Evolutionary conservation across 768 basidiomycete species (phyloP), one percentile per base, ranked within the genome.

Genomic region (Boletus insuetus): DNA sequence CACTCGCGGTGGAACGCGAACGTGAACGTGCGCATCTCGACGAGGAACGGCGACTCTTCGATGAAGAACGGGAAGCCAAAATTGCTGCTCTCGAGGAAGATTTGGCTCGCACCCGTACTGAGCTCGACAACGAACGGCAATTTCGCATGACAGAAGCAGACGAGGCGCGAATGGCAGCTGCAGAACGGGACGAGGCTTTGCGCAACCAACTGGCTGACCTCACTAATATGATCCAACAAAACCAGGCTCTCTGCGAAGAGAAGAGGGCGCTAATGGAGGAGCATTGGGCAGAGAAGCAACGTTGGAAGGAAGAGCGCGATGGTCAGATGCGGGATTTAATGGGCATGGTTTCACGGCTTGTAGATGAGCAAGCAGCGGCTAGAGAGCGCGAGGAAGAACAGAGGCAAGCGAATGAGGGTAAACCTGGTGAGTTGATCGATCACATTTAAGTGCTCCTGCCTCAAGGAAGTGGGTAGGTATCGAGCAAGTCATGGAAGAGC

Each of bases 211-310:
- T 94, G 14, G 73, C 67, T 6, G 89, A 92, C 55, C 81, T 94
- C 58, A 86, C 90, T 1, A 85, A 86, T 58, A 66, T 90, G 50
- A 75, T 92, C 14, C 83, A 87, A 53, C 83, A 86, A 54, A 86
- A 89, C 53, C 75, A 81, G 2, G 80, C 84, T 34, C 76, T 79
- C 46, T 78, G 79, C 35, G 79, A 82, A 31, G 73, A 77, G 60
- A 88, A 91, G 74, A 84, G 77, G 54, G 76, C 78, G 13, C 53
- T 80, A 17, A 77, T 79, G 73, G 86, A 91, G 16, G 73, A 81
- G 39, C 80, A 85, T 34, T 89, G 81, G 77, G 75, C 74, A 9
- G 83, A 84, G 58, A 91, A 91, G 68, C 71, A 79, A 62, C 71
- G 62, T 13, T 75, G 88, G 51, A 77, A 86, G 39, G 70, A 74